These are phyloP conservation scores for Evansstolkia leycettana DNA, from an alignment of 495 filamentous ascomycete species.

Conservation along the genomic window DNA sequence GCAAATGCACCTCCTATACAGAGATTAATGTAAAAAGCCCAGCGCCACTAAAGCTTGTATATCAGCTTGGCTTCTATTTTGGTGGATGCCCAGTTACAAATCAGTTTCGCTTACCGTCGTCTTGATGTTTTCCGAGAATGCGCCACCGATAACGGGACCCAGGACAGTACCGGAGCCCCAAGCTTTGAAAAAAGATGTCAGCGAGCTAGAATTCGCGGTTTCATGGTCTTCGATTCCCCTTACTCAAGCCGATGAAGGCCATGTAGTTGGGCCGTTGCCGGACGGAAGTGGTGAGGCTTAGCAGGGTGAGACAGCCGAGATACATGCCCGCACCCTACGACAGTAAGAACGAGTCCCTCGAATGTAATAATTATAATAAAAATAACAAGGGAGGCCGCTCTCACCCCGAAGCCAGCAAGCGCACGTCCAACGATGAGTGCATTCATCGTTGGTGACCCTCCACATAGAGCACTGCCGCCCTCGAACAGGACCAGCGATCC, in stretches of 20 bases:
- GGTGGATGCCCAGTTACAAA: too few species aligned
- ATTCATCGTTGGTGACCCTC: slow-evolving; percentile 38
- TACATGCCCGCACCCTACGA: slow-evolving; percentile 26
- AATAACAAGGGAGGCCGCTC: too few species aligned
- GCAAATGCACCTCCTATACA: slow-evolving; percentile 37
- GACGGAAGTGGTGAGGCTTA: slow-evolving; percentile 17
- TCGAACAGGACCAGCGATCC: slow-evolving; percentile 35
- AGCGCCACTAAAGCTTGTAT: too few species aligned
- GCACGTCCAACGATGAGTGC: slow-evolving; percentile 42
- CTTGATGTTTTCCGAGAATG: slow-evolving; percentile 49
- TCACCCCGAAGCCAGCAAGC: slow-evolving; percentile 25
- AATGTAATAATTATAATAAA: too few species aligned
- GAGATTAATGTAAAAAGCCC: slow-evolving; percentile 68
- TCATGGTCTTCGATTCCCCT: too few species aligned
- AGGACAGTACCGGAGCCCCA: slow-evolving; percentile 42
- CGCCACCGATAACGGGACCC: slow-evolving; percentile 52
- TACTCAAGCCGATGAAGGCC: slow-evolving; percentile 19
- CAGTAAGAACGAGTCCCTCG: slow-evolving; percentile 35
- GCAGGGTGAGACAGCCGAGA: slow-evolving; percentile 20
- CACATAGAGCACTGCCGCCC: slow-evolving; percentile 40
- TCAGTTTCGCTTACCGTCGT: too few species aligned
- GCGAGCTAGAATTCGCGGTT: too few species aligned
- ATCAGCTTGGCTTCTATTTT: too few species aligned
- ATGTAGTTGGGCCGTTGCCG: slow-evolving; percentile 25
- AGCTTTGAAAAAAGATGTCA: too few species aligned